These are phyloP conservation scores for Yarrowia hollandica DNA, from an alignment of 805 yeast genomes.

Conservation along the genomic window DNA sequence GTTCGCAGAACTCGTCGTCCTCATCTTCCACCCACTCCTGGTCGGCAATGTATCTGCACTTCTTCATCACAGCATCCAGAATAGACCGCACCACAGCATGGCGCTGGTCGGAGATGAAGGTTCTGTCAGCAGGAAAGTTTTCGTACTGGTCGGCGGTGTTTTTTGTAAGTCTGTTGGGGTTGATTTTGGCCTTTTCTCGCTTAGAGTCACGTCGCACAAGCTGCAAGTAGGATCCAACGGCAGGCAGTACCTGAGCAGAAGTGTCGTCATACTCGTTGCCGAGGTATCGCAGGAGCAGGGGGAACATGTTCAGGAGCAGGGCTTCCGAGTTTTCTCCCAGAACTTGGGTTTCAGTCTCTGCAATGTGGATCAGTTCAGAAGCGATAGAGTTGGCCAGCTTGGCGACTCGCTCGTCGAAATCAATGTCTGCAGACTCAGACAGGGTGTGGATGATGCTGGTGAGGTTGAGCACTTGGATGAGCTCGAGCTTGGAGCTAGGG, in stretches of 20 bases:
- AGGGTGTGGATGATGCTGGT: conserved; percentile 53
- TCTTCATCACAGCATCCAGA: conserved; percentile 67
- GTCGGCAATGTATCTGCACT: conserved; percentile 79
- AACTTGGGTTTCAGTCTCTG: conserved; percentile 48
- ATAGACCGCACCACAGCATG: conserved; percentile 60
- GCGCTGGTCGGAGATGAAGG: conserved; percentile 43
- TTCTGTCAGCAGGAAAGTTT: conserved; percentile 37
- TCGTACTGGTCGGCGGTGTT: conserved; percentile 34
- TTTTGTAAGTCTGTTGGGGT: conserved; percentile 43
- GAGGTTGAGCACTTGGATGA: conserved; percentile 67
- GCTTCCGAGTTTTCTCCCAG: conserved; percentile 36
- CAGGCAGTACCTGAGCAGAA: conserved; percentile 77
- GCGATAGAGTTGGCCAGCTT: conserved; percentile 73
- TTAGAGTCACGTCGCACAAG: conserved; percentile 56
- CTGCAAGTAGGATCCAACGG: conserved; percentile 70
- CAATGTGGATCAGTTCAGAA: conserved; percentile 66
- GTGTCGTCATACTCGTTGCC: conserved; percentile 87
- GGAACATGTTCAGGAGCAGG: conserved; percentile 64
- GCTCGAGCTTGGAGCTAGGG: conserved; percentile 65
- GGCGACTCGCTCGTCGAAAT: conserved; percentile 74
- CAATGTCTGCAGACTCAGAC: conserved; percentile 50
- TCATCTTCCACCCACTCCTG: conserved; percentile 61
- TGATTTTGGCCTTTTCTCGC: conserved; percentile 47
- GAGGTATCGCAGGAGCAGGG: conserved; percentile 68
- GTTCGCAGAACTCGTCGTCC: conserved; percentile 78